These are phyloP conservation scores for Beauveria australis DNA, from an alignment of 2,329 filamentous ascomycete genomes.

Conservation along the genomic window DNA sequence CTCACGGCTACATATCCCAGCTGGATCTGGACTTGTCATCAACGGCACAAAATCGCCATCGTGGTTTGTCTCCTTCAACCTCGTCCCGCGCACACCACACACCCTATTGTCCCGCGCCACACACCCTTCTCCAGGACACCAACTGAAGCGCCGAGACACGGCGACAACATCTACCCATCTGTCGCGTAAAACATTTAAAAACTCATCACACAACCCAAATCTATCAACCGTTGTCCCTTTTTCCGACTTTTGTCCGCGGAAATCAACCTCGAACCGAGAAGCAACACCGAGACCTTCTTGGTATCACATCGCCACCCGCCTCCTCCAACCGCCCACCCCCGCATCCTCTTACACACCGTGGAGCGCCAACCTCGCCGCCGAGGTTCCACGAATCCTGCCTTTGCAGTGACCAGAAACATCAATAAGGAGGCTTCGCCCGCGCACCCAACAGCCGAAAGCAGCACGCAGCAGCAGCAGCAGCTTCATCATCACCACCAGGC, in stretches of 20 bases:
- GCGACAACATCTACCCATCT: too few relatives aligned
- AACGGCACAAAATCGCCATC: too few relatives aligned
- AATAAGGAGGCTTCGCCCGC: neutral
- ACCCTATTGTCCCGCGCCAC: too few relatives aligned
- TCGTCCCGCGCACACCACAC: too few relatives aligned
- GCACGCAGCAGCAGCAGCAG: neutral
- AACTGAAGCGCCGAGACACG: too few relatives aligned
- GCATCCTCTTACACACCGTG: constrained; percentile 9
- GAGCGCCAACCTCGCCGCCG: constrained; percentile 8
- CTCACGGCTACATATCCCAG: too few relatives aligned
- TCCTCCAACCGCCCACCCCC: neutral
- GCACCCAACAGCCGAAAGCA: neutral
- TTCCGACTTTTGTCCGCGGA: neutral
- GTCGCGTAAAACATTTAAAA: too few relatives aligned
- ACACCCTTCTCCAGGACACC: too few relatives aligned
- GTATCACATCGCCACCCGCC: neutral
- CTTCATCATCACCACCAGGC: neutral
- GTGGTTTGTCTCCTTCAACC: too few relatives aligned
- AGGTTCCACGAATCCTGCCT: constrained; percentile 1
- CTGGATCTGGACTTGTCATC: too few relatives aligned
- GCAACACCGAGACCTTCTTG: neutral
- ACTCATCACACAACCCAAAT: too few relatives aligned
- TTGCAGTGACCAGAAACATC: neutral
- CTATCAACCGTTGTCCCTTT: neutral
- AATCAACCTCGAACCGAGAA: neutral